Percentiles rank a stretch among this genome's conserved stretches.
These are phyloP conservation scores for Penicillium roqueforti DNA, from an alignment of 495 filamentous ascomycete genomes.

Conservation along the genomic window DNA sequence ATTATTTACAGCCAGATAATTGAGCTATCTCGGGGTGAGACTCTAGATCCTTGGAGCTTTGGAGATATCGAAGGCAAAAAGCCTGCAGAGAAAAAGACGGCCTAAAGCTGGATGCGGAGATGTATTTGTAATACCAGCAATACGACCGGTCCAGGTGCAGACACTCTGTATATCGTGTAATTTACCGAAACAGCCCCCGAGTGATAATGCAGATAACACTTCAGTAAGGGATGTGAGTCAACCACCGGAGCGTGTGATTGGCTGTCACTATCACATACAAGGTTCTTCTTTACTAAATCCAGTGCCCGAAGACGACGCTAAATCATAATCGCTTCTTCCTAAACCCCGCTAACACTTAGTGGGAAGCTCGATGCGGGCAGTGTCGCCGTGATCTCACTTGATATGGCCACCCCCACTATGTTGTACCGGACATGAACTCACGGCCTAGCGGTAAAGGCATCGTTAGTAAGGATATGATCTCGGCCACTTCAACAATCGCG, in stretches of 20 bases:
- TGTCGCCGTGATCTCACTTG: not conserved
- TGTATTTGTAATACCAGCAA: not conserved
- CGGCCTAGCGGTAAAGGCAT: constrained; percentile 1
- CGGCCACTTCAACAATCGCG: not conserved
- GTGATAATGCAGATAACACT: not conserved
- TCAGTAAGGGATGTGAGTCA: not conserved
- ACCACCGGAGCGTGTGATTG: not conserved
- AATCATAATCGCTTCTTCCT: not conserved
- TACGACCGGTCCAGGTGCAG: not conserved
- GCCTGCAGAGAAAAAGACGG: constrained; percentile 2
- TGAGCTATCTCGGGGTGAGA: not conserved
- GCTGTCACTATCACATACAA: no score
- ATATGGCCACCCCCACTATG: not conserved
- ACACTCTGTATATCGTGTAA: not conserved
- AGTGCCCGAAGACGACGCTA: no score
- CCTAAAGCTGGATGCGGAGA: constrained; percentile 1
- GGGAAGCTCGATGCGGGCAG: not conserved
- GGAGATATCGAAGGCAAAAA: constrained; percentile 1
- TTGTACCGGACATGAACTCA: not conserved
- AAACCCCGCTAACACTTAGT: not conserved
- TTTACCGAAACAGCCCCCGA: not conserved
- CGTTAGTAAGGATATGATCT: constrained; percentile 1
- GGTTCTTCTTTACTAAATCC: no score
- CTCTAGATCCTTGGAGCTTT: not conserved
- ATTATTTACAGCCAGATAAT: constrained; percentile 10